phyloP scores from a whole-genome alignment of 306 rosid species.

The Trichosanthes cucumerina region DNA sequence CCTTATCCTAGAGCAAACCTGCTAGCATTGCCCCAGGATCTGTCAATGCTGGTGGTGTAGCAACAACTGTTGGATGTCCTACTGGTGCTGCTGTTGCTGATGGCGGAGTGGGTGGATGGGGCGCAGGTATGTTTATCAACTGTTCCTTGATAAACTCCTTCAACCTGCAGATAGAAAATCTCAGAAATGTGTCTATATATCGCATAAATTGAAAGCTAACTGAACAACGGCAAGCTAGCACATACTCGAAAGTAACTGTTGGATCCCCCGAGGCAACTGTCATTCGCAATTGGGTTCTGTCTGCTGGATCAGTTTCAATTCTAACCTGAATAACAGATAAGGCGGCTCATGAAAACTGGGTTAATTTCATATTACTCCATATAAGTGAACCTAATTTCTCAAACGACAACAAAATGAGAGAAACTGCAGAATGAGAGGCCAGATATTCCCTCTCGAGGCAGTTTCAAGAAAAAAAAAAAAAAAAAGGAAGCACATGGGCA shows the following conservation, averaged over 20 bases:
- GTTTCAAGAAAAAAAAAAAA: background rate
- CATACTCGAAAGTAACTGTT: constrained; percentile 74
- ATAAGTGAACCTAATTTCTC: background rate
- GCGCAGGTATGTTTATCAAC: constrained; percentile 46
- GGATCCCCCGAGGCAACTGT: constrained; percentile 98
- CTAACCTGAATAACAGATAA: constrained; percentile 39
- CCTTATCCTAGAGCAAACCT: constrained; percentile 56
- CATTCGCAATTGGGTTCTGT: constrained; percentile 96
- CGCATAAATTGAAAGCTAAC: background rate
- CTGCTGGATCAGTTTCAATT: constrained; percentile 98
- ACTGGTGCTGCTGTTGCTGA: constrained; percentile 33
- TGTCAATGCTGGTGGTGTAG: constrained; percentile 35
- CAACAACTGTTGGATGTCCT: constrained; percentile 36
- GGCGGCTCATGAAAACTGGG: constrained; percentile 8
- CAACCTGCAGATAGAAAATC: constrained; percentile 46
- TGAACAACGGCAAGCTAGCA: background rate
- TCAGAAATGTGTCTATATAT: background rate
- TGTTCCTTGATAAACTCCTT: constrained; percentile 94
- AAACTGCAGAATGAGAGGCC: background rate
- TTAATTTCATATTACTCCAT: background rate
- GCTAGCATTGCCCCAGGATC: constrained; percentile 99
- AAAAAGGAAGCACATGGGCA: background rate
- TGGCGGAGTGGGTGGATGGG: constrained; percentile 31
- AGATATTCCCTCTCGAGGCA: background rate
- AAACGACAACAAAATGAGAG: background rate